These are phyloP conservation scores for Talinum fruticosum DNA, from an alignment of 148 eudicot species.

Conservation along the genomic window DNA sequence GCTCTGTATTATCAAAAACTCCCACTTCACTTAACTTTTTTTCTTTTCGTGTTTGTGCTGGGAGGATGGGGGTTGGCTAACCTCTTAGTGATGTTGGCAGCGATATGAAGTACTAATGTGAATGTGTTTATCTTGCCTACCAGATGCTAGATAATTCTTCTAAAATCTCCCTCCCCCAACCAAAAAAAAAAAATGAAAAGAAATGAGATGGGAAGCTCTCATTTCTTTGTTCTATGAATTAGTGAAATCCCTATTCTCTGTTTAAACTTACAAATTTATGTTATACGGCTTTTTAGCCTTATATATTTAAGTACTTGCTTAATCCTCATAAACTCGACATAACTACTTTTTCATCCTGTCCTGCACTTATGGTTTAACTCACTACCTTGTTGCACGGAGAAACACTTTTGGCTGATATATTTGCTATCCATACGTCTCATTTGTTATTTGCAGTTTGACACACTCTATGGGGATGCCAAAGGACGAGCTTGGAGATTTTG, in stretches of 20 bases:
- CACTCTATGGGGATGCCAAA: constrained; percentile 72
- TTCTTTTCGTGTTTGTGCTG: too few relatives aligned
- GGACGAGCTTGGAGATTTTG: constrained; percentile 58
- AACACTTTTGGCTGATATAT: too few relatives aligned
- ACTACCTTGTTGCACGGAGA: too few relatives aligned
- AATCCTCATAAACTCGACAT: background rate
- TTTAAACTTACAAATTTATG: background rate
- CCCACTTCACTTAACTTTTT: too few relatives aligned
- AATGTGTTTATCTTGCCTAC: background rate
- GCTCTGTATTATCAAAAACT: too few relatives aligned
- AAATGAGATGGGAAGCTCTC: background rate
- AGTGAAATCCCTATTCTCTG: background rate
- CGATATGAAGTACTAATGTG: too few relatives aligned
- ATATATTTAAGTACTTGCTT: background rate
- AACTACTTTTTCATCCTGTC: too few relatives aligned
- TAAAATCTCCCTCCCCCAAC: background rate
- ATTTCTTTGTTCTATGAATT: too few relatives aligned
- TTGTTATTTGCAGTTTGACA: constrained; percentile 40
- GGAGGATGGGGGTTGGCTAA: too few relatives aligned
- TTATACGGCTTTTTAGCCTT: background rate
- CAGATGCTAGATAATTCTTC: background rate
- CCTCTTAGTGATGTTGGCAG: too few relatives aligned
- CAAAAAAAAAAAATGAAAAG: too few relatives aligned
- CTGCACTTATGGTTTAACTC: background rate
- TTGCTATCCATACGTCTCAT: background rate